Conservation (phyloP, 352 stramenopile species). For the Phytophthora podocarpi region DNA sequence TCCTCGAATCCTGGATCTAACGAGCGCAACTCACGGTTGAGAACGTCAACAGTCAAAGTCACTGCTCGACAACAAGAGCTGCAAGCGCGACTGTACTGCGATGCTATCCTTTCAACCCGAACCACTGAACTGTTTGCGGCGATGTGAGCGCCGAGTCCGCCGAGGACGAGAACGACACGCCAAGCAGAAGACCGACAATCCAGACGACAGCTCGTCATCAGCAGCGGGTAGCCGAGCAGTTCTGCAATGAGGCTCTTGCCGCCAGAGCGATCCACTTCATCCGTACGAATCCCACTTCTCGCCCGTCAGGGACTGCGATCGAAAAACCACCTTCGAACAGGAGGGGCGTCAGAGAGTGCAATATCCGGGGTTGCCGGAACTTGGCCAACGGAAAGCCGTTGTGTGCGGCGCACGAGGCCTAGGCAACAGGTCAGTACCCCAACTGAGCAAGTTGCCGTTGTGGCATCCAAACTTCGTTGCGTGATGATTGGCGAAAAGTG, state of each 20-base stretch:
- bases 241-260: constrained; percentile 6
- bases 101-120: not conserved
- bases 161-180: too few relatives aligned
- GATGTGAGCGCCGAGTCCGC: not conserved
- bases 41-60: not conserved
- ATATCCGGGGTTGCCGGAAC: constrained; percentile 2
- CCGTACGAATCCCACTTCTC: not conserved
- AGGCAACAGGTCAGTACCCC: not conserved
- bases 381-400: not conserved
- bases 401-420: constrained; percentile 1
- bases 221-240: constrained; percentile 7
- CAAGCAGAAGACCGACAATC: not conserved
- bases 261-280: constrained; percentile 1
- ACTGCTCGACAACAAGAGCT: constrained; percentile 7
- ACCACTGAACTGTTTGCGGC: constrained; percentile 1
- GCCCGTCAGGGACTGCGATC: too few relatives aligned
- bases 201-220: constrained; percentile 8
- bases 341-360: constrained; percentile 4
- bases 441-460: too few relatives aligned
- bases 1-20: not conserved
- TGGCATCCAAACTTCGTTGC: not conserved
- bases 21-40: not conserved
- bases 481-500: constrained; percentile 7
- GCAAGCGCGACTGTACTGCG: constrained; percentile 10
- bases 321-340: too few relatives aligned